phyloP scores from a whole-genome alignment of 2,329 filamentous ascomycete genomes.

The Pseudopyrenochaeta lycopersici region DNA sequence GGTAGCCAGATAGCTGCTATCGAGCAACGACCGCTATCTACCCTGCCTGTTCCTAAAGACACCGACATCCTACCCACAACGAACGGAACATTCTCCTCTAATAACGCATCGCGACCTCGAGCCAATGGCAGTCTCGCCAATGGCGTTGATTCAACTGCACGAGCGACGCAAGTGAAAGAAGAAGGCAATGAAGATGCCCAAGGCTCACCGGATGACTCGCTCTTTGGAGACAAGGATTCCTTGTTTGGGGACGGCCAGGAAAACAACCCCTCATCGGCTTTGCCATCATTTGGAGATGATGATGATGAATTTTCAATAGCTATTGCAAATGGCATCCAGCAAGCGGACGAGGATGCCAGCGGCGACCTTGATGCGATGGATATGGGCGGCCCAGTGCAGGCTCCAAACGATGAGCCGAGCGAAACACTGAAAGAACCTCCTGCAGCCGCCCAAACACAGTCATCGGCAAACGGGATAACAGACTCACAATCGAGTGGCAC shows the following conservation, averaged over 20 bases:
- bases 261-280: conserved; percentile 53
- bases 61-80: conserved; percentile 62
- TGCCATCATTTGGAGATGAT: conserved; percentile 72
- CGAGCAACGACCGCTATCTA: conserved; percentile 81
- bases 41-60: conserved; percentile 77
- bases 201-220: conserved; percentile 76
- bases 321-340: conserved; percentile 66
- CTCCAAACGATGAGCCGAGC: conserved; percentile 36
- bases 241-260: conserved; percentile 80
- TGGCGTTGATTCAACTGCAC: conserved; percentile 44
- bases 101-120: conserved; percentile 69
- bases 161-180: conserved; percentile 28
- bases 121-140: conserved; percentile 63
- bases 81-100: conserved; percentile 79
- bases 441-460: conserved; percentile 20
- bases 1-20: conserved; percentile 88
- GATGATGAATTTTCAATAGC: conserved; percentile 84
- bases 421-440: conserved; percentile 31
- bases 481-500: conserved; percentile 24
- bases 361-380: conserved; percentile 57
- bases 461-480: conserved; percentile 27
- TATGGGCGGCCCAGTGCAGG: conserved; percentile 54
- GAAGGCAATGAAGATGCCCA: conserved; percentile 65
- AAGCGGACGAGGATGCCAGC: conserved; percentile 53
- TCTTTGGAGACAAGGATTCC: conserved; percentile 86